These are phyloP conservation scores for Pezicula radicicola DNA, from an alignment of 2,329 filamentous ascomycete genomes.

Conservation along the genomic window DNA sequence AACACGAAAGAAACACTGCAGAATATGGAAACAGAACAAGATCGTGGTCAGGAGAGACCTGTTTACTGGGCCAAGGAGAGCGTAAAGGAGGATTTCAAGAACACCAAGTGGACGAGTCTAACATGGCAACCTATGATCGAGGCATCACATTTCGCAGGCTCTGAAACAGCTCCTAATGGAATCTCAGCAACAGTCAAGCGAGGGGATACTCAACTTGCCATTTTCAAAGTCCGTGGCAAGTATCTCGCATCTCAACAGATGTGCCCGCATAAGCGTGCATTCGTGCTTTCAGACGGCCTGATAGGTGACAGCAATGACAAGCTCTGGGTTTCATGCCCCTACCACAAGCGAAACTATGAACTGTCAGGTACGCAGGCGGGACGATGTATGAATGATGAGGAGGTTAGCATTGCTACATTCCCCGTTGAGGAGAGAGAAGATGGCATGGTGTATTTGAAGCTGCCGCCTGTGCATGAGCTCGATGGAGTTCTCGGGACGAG, in stretches of 20 bases:
- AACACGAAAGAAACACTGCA: constrained; percentile 74
- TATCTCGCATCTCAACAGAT: constrained; percentile 91
- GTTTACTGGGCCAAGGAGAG: constrained; percentile 73
- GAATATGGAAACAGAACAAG: constrained; percentile 66
- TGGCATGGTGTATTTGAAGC: constrained; percentile 74
- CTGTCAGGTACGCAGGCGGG: constrained; percentile 64
- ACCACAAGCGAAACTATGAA: constrained; percentile 88
- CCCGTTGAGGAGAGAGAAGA: constrained; percentile 71
- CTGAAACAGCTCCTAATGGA: constrained; percentile 63
- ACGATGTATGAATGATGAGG: constrained; percentile 70
- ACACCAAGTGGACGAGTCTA: constrained; percentile 61
- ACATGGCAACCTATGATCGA: constrained; percentile 80
- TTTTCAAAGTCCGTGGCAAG: constrained; percentile 78
- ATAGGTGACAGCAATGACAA: constrained; percentile 60
- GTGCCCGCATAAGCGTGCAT: constrained; percentile 90
- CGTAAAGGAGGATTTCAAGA: constrained; percentile 69
- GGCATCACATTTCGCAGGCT: constrained; percentile 63
- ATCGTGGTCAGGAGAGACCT: constrained; percentile 71
- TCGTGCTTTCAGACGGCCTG: constrained; percentile 83
- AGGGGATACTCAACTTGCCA: constrained; percentile 82
- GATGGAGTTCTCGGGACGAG: constrained; percentile 75
- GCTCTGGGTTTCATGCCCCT: constrained; percentile 84
- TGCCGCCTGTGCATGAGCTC: constrained; percentile 78
- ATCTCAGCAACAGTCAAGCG: constrained; percentile 77
- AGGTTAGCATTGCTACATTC: constrained; percentile 80